Conservation (phyloP, 139 green algal species). For the Volvox africanus region DNA sequence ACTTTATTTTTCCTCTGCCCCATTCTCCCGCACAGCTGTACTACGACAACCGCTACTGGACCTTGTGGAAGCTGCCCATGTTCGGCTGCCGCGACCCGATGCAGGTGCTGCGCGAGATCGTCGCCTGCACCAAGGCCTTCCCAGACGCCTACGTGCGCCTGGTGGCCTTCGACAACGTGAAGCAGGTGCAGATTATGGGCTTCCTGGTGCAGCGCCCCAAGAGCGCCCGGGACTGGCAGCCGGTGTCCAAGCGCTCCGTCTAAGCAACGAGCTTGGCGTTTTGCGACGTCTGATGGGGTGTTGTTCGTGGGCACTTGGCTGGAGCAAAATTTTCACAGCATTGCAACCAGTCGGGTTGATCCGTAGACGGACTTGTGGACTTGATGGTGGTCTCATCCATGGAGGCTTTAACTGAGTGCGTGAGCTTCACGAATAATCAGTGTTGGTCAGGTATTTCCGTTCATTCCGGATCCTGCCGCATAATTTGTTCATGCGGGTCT, state of each 20-base stretch:
- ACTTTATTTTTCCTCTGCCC: not conserved
- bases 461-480: too few relatives aligned
- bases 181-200: conserved; percentile 77
- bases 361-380: not conserved
- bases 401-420: not conserved
- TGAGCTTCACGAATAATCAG: too few relatives aligned
- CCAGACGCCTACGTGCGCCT: conserved; percentile 95
- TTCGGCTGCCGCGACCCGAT: conserved; percentile 97
- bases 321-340: not conserved
- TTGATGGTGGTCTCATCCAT: not conserved
- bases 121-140: conserved; percentile 88
- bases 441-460: too few relatives aligned
- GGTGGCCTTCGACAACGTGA: conserved; percentile 85
- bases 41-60: conserved; percentile 98
- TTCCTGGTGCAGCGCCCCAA: conserved; percentile 77
- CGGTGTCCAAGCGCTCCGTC: conserved; percentile 40
- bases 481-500: too few relatives aligned
- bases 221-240: conserved; percentile 76
- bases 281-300: too few relatives aligned
- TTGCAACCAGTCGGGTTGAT: not conserved
- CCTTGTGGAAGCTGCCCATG: conserved; percentile 99
- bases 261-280: not conserved
- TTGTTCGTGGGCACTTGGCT: too few relatives aligned
- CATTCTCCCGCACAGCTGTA: conserved; percentile 69
- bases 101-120: conserved; percentile 94